Evolutionary conservation across 2,329 filamentous ascomycete genomes (phyloP), one percentile per base, ranked within the genome.

Genomic region (Trichoderma sp.): DNA sequence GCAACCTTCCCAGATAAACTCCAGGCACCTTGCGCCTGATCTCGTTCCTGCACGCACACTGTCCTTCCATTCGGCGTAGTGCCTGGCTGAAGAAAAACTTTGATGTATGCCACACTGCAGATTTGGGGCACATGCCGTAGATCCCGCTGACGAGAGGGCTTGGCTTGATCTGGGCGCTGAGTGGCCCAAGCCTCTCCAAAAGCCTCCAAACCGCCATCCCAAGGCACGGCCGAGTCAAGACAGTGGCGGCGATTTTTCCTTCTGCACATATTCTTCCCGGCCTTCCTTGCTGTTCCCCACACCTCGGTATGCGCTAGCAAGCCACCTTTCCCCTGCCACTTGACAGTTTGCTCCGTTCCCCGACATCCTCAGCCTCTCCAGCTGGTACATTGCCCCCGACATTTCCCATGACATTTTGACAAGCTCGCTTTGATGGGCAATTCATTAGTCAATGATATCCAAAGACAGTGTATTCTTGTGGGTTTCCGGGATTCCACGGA

Each of bases 141-240:
- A 62, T 68, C 66, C 66, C 66, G 66, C 66, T 68, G 66, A 68
- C 57, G 66, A 68, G 26, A 62, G 57, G 66, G 39, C 66, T 62
- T 34, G 66, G 28, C 66, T 20, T 36, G 28, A 61, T 36, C 55
- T 68, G 66, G 57, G 6, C 66, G 28, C 39, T 61, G n/a, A 61
- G 61, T 68, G 66, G 36, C 28, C 66, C 26, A 61, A 61, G 55
- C 39, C 65, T 9, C 47, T 2, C 58, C 58, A 59, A 61, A 50
- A 47, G 66, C 66, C 65, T 59, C 53, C 47, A 34, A 53, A 12
- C 12, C 43, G 8, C 34, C 57, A 53, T n/a, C 36, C 15, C 43
- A 26, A 53, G 13, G 57, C 28, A 26, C 28, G 28, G 17, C 66
- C 66, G 55, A 62, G 66, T 68, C 66, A 36, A 36, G 66, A 23